Percentiles rank a stretch among this genome's conserved stretches.
Conservation (phyloP, 148 eudicot species). For the Cornus kousa region DNA sequence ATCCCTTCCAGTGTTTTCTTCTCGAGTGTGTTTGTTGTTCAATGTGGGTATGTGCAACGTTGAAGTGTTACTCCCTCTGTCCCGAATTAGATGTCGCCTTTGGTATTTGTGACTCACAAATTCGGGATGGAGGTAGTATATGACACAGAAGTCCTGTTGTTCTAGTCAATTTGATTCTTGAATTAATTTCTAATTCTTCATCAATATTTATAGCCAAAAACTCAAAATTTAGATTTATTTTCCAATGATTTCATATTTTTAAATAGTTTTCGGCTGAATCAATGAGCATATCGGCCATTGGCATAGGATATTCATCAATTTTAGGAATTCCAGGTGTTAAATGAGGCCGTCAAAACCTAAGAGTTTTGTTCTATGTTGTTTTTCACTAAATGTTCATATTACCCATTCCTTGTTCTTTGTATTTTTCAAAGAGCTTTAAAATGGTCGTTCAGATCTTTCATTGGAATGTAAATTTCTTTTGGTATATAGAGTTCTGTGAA, state of each 20-base stretch:
- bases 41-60: not conserved
- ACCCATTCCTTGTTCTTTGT: not conserved
- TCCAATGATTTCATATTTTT: not conserved
- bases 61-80: no score
- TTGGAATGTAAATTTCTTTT: not conserved
- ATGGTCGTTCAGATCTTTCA: not conserved
- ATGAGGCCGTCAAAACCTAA: not conserved
- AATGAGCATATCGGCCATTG: no score
- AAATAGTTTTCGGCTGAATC: not conserved
- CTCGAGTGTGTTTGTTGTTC: not conserved
- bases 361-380: not conserved
- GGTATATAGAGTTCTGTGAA: not conserved
- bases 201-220: not conserved
- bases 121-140: no score
- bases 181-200: not conserved
- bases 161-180: not conserved
- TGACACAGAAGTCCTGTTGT: not conserved
- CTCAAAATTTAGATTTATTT: not conserved
- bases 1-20: not conserved
- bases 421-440: not conserved
- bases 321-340: not conserved
- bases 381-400: not conserved
- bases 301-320: no score
- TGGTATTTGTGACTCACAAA: no score
- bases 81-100: no score